phyloP scores from a whole-genome alignment of 306 rosid genomes.

The Clitoria ternatea region DNA sequence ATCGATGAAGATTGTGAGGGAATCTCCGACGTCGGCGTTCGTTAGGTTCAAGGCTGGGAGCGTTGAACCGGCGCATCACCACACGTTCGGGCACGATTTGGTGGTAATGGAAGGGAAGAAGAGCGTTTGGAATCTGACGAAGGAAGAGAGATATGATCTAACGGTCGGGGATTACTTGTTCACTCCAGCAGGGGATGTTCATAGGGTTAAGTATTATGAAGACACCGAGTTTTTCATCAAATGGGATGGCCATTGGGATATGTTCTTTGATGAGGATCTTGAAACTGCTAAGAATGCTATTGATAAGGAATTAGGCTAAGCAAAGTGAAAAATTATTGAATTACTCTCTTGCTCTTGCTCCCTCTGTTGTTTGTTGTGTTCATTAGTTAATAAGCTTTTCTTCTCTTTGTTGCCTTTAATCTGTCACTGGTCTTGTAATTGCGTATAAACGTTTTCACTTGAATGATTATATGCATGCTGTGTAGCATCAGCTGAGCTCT shows the following conservation, averaged over 20 bases:
- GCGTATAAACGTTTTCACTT: no score
- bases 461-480: no score
- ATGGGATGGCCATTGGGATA: constrained; percentile 96
- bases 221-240: constrained; percentile 84
- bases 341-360: no score
- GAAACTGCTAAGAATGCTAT: constrained; percentile 44
- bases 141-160: constrained; percentile 62
- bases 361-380: no score
- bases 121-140: constrained; percentile 82
- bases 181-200: constrained; percentile 79
- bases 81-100: constrained; percentile 85
- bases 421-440: no score
- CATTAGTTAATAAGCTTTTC: no score
- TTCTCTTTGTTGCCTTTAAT: no score
- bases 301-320: constrained; percentile 34
- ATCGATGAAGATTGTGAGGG: constrained; percentile 79
- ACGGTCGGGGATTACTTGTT: constrained; percentile 69
- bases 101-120: constrained; percentile 73
- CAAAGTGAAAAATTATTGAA: no score
- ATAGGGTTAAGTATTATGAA: constrained; percentile 66
- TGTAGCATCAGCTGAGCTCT: no score
- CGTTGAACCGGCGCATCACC: constrained; percentile 92
- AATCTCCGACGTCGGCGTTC: constrained; percentile 75
- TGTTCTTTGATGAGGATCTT: constrained; percentile 85
- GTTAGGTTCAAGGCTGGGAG: constrained; percentile 80